phyloP scores from a whole-genome alignment of 2,329 filamentous ascomycete genomes.

The Xylariomycetidae sp. region DNA sequence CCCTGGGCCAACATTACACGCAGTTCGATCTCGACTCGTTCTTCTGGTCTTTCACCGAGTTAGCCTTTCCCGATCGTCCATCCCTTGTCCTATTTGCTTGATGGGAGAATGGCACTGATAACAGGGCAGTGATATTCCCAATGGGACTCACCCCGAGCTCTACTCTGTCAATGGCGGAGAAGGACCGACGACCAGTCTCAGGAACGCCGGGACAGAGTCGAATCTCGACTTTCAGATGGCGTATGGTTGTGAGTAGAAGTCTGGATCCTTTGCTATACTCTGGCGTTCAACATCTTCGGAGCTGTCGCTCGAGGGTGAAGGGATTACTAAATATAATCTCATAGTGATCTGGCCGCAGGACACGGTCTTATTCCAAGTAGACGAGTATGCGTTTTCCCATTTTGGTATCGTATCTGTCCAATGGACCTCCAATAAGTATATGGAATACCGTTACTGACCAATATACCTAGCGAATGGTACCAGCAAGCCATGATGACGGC shows the following conservation, averaged over 20 bases:
- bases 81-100: not conserved
- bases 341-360: slow-evolving; percentile 47
- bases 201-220: slow-evolving; percentile 32
- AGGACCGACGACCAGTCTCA: slow-evolving; percentile 19
- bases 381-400: no score
- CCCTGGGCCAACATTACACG: slow-evolving; percentile 34
- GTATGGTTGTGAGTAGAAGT: no score
- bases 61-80: no score
- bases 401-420: no score
- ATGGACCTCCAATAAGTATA: no score
- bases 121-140: slow-evolving; percentile 28
- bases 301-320: no score
- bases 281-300: no score
- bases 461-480: slow-evolving; percentile 35
- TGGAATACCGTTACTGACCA: no score
- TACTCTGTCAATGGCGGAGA: slow-evolving; percentile 32
- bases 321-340: no score
- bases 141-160: slow-evolving; percentile 32
- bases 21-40: slow-evolving; percentile 35
- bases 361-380: slow-evolving; percentile 40
- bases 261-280: no score
- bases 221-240: slow-evolving; percentile 45
- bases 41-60: slow-evolving; percentile 27
- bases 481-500: slow-evolving; percentile 21
- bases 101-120: not conserved